Evolutionary conservation across 768 basidiomycete genomes (phyloP), one percentile per base, ranked within the genome.

Genomic region (Sarcomyxa edulis): DNA sequence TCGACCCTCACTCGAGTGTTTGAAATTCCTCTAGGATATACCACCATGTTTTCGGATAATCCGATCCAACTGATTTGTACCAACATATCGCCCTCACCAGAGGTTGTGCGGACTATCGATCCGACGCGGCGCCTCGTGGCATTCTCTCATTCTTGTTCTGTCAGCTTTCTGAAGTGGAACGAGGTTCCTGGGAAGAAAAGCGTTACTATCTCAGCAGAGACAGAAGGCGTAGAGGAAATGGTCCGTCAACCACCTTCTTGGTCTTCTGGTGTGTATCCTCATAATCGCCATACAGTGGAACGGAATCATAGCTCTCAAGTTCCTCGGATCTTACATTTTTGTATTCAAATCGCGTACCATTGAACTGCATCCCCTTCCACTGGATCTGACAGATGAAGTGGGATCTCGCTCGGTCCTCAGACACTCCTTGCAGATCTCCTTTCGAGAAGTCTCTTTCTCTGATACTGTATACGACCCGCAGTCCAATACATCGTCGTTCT

Each of bases 321-420:
- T 79, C 27, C 59, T 73, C 26, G 75, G 70, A 2, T 57, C 63
- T 0, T 70, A 73, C 37, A 47, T 81, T n/a, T 54, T 81, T 18
- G 62, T 72, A 16, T 66, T 80, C 49, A 74, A 69, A 40, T 57
- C 66, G 1, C 71, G 69, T 5, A 68, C 76, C 1, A 47, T 82
- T 16, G 75, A 79, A 41, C 53, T 76, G 3, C 63, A 68, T 43
- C 54, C 65, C 0, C 46, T 65, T 19, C 34, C 53, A 32, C 21
- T 36, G 37, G 31, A 48, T 42, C 38, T 34, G 15, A 16, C 33
- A 9, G 41, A 31, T 20, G 22, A 35, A n/a, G 30, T 30, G 22
- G 43, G n/a, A n/a, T 35, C 14, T 26, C 50, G n/a, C 56, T 51
- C 49, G 24, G 25, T 46, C 25, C 46, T 54, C 27, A 48, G 32